Base-by-base conservation (phyloP, 352 stramenopile genomes). In the Pythium periplocum region DNA sequence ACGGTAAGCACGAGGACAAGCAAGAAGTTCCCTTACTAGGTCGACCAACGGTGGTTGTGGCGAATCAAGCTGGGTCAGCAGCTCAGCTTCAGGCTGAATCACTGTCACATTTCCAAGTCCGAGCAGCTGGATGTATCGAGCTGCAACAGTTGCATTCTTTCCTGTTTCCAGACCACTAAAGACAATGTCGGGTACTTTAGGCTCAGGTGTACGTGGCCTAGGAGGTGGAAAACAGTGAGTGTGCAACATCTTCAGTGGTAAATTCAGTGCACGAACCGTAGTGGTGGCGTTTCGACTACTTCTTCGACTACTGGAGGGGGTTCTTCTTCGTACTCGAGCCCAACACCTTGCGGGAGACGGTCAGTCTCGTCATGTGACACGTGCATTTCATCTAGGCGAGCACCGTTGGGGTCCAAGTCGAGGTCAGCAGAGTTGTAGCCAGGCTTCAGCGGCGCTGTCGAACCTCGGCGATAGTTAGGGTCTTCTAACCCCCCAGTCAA, bases 121-220 rank as follows among this genome's bases (percentile, higher is more conserved):
- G 11, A 91, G 55, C 10, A 91, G 61, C 31, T 89, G 76, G 33
- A 91, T 86, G 57, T 89, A 91, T 7, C 81, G 72, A 0, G 69
- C 78, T n/a, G 70, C 65, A 11, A 81, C 69, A 1, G 74, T 56
- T 5, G 79, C 65, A 50, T 72, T 78, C 2, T 57, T 62, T 2
- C 59, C 73, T 33, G 58, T 61, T 10, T 67, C 57, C 5, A 71
- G 52, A 1, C 78, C 75, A 3, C 74, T 64, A 7, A 91, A 64
- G 12, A 85, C 49, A 10, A 91, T 87, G 39, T 86, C 70, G 6
- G 78, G 78, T 6, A 89, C 43, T 26, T 86, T 87, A 4, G 81
- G 78, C 6, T 68, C 67, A 34, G 65, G 54, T 4, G 53, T 59
- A 12, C 57, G 61, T 4, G 58, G 50, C 10, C 56, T 68, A 9